A percentile compares a stretch with the other conserved stretches of the same genome.
Conservation (phyloP, 148 eudicot species). For the Amaranthus hypochondriacus region DNA sequence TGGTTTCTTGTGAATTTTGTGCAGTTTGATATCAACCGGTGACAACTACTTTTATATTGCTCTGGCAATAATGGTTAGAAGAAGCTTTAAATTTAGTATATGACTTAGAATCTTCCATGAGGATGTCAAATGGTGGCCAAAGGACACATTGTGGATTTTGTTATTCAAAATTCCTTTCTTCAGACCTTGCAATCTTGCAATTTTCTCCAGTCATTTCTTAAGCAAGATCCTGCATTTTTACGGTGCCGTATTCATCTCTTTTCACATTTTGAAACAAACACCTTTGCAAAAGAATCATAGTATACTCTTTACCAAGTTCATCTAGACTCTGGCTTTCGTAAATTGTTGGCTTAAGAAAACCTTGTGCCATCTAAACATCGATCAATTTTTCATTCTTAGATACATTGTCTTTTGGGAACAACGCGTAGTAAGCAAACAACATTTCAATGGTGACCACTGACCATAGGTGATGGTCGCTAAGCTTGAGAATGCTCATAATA, state of each 20-base stretch:
- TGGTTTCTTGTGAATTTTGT: too few species aligned
- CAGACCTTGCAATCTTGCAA: not conserved
- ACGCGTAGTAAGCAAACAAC: constrained; percentile 29
- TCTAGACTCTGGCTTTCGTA: not conserved
- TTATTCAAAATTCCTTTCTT: not conserved
- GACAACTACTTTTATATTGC: not conserved
- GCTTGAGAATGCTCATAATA: not conserved
- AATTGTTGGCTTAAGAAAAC: constrained; percentile 1
- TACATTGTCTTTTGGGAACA: constrained; percentile 22
- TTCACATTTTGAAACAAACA: constrained; percentile 17
- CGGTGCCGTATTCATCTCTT: not conserved
- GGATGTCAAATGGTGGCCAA: not conserved
- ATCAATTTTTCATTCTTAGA: constrained; percentile 9
- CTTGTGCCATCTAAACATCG: constrained; percentile 27
- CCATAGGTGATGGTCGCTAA: not conserved
- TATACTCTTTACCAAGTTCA: constrained; percentile 4
- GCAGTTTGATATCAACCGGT: not conserved
- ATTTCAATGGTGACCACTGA: constrained; percentile 12
- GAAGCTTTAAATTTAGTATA: not conserved
- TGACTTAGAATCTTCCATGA: not conserved
- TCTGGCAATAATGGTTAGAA: constrained; percentile 15
- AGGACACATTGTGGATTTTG: constrained; percentile 3
- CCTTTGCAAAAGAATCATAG: constrained; percentile 12
- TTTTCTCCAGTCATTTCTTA: constrained; percentile 3
- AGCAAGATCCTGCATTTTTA: too few species aligned